phyloP scores from a whole-genome alignment of 345 rosid genomes.

The Abelmoschus esculentus region DNA sequence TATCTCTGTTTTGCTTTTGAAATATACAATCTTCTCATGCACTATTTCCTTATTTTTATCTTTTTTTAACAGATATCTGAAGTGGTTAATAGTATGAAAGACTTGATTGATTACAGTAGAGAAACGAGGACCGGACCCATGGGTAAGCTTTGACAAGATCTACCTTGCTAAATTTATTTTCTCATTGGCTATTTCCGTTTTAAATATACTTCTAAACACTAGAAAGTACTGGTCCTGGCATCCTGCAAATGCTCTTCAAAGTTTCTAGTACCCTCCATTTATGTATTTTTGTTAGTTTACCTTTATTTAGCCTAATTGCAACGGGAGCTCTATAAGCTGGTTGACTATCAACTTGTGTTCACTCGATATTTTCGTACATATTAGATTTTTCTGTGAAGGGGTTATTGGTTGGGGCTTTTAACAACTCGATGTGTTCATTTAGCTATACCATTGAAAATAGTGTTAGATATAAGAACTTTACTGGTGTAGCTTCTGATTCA shows the following conservation, averaged over 20 bases:
- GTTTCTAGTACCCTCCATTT: neutral
- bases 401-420: neutral
- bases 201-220: neutral
- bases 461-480: neutral
- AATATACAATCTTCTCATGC: neutral
- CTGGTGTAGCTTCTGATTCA: neutral
- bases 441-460: neutral
- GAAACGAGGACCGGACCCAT: slow-evolving; percentile 94
- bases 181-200: neutral
- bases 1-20: neutral
- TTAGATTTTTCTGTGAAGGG: neutral
- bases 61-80: slow-evolving; percentile 62
- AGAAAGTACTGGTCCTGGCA: neutral
- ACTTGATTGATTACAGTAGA: slow-evolving; percentile 96
- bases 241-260: neutral
- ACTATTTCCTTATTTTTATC: neutral
- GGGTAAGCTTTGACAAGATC: slow-evolving; percentile 47
- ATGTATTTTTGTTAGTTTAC: neutral
- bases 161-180: neutral
- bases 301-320: neutral
- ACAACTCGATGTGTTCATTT: neutral
- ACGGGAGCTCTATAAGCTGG: neutral
- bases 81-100: slow-evolving; percentile 99
- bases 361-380: no score
- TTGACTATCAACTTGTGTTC: neutral